These are phyloP conservation scores for Phytophthora sansomeana DNA, from an alignment of 352 stramenopile genomes.

Conservation along the genomic window DNA sequence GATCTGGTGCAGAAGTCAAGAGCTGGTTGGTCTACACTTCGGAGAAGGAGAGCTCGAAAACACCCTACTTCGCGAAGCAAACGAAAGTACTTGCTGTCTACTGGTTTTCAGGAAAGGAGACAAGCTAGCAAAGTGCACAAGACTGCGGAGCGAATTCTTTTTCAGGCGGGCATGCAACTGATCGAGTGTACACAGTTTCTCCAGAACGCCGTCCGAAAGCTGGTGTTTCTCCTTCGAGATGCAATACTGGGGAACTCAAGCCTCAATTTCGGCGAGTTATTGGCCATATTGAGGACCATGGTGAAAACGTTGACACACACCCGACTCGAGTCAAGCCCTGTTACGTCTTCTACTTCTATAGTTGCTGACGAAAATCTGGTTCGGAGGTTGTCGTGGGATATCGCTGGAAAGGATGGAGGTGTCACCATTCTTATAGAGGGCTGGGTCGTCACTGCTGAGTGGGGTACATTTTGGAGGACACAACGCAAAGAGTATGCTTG, in stretches of 20 bases:
- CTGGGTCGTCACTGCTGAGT: constrained; percentile 66
- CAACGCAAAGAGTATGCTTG: constrained; percentile 66
- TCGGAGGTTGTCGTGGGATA: constrained; percentile 34
- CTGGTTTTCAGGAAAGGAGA: constrained; percentile 10
- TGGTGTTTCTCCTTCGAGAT: constrained; percentile 43
- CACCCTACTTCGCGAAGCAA: constrained; percentile 6
- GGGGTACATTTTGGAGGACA: constrained; percentile 72
- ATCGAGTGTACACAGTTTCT: constrained; percentile 30
- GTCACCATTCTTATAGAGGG: constrained; percentile 44
- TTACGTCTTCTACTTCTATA: background rate
- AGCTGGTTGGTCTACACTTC: background rate
- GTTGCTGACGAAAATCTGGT: constrained; percentile 23
- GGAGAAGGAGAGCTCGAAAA: constrained; percentile 11
- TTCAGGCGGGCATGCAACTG: constrained; percentile 37
- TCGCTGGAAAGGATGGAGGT: constrained; percentile 35
- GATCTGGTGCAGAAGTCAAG: constrained; percentile 4
- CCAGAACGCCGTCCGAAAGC: constrained; percentile 24
- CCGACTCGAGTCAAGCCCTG: background rate
- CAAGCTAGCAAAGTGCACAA: constrained; percentile 11
- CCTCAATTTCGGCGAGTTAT: constrained; percentile 14
- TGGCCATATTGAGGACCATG: constrained; percentile 24
- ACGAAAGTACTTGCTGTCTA: constrained; percentile 9
- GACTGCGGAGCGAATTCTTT: constrained; percentile 20
- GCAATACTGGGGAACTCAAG: constrained; percentile 23
- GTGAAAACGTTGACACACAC: constrained; percentile 12